Evolutionary conservation across 495 filamentous ascomycete species (phyloP).

Genomic region (Penicillium subrubescens): DNA sequence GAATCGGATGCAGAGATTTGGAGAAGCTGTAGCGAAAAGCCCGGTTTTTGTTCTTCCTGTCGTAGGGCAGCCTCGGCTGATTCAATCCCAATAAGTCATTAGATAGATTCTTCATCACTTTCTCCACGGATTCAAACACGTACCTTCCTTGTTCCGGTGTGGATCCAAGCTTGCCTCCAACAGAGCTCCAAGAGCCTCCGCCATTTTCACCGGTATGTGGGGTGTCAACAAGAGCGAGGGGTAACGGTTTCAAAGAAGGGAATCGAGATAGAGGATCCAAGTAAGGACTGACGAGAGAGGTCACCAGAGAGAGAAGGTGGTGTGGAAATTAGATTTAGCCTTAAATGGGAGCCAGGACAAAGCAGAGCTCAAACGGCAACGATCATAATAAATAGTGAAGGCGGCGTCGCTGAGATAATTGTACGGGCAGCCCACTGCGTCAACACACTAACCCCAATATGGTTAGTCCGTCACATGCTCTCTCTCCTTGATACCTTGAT

Average conservation of each 20-base stretch:
- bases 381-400: constrained; percentile 30
- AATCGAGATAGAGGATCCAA: constrained; percentile 8
- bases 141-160: constrained; percentile 83
- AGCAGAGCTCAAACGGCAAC: constrained; percentile 23
- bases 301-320: neutral
- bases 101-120: constrained; percentile 7
- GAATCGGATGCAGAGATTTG: constrained; percentile 78
- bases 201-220: constrained; percentile 61
- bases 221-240: constrained; percentile 30
- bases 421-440: constrained; percentile 29
- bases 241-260: neutral
- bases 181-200: constrained; percentile 70
- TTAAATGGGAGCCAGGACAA: constrained; percentile 12
- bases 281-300: neutral
- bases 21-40: constrained; percentile 85
- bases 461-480: constrained; percentile 29
- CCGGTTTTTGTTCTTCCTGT: constrained; percentile 73
- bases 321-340: neutral
- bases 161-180: constrained; percentile 87
- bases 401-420: constrained; percentile 24
- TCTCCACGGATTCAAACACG: constrained; percentile 17
- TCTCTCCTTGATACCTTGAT: neutral
- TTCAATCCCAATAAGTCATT: constrained; percentile 16
- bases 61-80: constrained; percentile 80
- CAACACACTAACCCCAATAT: constrained; percentile 26